These are phyloP conservation scores for Phytophthora macrochlamydospora DNA, from an alignment of 352 stramenopile genomes.

Conservation along the genomic window DNA sequence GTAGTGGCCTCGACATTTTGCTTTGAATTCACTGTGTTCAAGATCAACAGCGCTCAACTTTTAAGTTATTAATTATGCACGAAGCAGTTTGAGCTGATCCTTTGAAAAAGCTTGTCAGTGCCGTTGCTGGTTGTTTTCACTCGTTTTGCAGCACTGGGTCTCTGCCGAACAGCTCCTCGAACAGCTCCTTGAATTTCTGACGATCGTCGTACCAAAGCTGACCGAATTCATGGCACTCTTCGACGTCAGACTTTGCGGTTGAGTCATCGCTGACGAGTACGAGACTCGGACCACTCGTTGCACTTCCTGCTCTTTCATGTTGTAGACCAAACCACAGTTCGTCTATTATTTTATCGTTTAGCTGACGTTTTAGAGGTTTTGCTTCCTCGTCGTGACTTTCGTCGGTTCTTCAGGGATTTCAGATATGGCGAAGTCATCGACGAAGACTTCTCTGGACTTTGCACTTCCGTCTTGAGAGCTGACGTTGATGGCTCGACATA, in stretches of 20 bases:
- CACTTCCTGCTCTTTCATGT: too few species aligned
- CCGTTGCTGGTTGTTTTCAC: too few species aligned
- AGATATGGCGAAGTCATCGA: slow-evolving; percentile 52
- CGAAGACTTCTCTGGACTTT: neutral
- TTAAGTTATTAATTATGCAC: slow-evolving; percentile 2
- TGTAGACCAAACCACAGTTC: neutral
- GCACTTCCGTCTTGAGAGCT: slow-evolving; percentile 3
- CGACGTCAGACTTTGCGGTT: neutral
- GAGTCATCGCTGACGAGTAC: neutral
- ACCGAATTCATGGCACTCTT: too few species aligned
- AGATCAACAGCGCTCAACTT: neutral
- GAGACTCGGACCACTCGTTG: too few species aligned
- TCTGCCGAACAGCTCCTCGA: too few species aligned
- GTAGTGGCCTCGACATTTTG: too few species aligned
- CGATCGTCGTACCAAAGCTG: too few species aligned
- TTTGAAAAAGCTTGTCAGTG: too few species aligned
- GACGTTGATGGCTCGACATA: slow-evolving; percentile 25
- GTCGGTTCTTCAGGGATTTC: slow-evolving; percentile 77
- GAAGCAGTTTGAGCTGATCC: too few species aligned
- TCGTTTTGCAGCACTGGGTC: too few species aligned
- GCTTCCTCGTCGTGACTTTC: slow-evolving; percentile 12
- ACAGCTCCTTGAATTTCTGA: too few species aligned
- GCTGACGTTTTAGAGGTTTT: slow-evolving; percentile 4
- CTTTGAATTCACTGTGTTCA: too few species aligned
- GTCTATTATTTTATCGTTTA: slow-evolving; percentile 13